Evolutionary conservation across 495 filamentous ascomycete species (phyloP).

Genomic region (Xylaria bambusicola): DNA sequence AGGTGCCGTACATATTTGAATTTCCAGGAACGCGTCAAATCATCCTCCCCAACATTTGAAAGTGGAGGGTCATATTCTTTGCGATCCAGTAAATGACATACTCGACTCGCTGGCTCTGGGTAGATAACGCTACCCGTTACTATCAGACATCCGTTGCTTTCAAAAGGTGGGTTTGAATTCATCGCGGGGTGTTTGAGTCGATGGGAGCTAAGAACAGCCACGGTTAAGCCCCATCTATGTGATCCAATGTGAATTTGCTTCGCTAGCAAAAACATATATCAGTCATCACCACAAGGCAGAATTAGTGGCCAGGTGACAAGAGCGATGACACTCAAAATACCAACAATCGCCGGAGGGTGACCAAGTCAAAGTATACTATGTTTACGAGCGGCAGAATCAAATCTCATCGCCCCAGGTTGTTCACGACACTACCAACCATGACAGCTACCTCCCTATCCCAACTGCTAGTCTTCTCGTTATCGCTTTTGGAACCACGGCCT

Average conservation of each 20-base stretch:
- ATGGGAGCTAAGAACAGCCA: too few species aligned
- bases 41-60: neutral
- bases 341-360: neutral
- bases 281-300: neutral
- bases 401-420: slow-evolving; percentile 45
- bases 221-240: too few species aligned
- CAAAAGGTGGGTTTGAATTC: too few species aligned
- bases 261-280: too few species aligned
- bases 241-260: too few species aligned
- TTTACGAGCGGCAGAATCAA: neutral
- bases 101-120: too few species aligned
- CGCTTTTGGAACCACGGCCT: slow-evolving; percentile 37
- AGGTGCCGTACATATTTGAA: neutral
- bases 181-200: too few species aligned
- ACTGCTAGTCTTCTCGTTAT: slow-evolving; percentile 45
- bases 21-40: neutral
- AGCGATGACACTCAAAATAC: neutral
- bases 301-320: neutral
- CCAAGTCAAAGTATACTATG: neutral
- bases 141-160: too few species aligned
- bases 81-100: too few species aligned
- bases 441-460: slow-evolving; percentile 96
- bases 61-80: neutral
- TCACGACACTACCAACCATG: slow-evolving; percentile 78
- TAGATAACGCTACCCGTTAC: too few species aligned